phyloP scores from a whole-genome alignment of 2,329 filamentous ascomycete species.

The Periglandula ipomoeae region DNA sequence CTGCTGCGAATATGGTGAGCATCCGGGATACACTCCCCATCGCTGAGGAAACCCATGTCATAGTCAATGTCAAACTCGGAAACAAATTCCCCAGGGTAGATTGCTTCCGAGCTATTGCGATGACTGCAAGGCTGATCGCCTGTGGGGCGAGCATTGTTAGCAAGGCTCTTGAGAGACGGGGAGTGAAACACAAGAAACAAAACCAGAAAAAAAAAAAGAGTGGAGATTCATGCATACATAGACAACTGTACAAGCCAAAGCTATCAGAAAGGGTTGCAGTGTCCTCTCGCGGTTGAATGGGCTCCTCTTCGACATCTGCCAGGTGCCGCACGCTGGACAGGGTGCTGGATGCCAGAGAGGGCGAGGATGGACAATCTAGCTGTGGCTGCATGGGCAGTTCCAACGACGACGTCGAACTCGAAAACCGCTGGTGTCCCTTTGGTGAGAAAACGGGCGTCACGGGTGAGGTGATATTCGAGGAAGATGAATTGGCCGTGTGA shows the following conservation, averaged over 20 bases:
- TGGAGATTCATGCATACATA: conserved; percentile 51
- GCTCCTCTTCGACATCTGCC: conserved; percentile 79
- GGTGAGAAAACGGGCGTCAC: conserved; percentile 62
- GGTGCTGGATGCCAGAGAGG: conserved; percentile 22
- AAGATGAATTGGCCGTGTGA: conserved; percentile 43
- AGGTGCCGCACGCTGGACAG: conserved; percentile 58
- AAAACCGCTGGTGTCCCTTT: conserved; percentile 53
- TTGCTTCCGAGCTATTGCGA: conserved; percentile 34
- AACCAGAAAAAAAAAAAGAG: neutral
- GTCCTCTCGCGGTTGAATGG: conserved; percentile 60
- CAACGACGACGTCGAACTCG: conserved; percentile 72
- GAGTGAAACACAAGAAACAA: too few species aligned
- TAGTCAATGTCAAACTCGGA: conserved; percentile 47
- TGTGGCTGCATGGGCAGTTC: conserved; percentile 41
- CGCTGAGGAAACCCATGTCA: conserved; percentile 57
- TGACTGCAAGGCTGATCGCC: conserved; percentile 56
- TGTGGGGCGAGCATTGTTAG: conserved; percentile 22
- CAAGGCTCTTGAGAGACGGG: neutral
- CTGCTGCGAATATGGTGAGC: conserved; percentile 37
- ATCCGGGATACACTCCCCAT: conserved; percentile 44
- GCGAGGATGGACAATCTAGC: conserved; percentile 13
- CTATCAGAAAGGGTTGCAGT: conserved; percentile 18
- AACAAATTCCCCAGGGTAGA: conserved; percentile 27
- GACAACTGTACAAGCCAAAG: conserved; percentile 53
- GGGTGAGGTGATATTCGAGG: conserved; percentile 61